Evolutionary conservation across 2,329 filamentous ascomycete species (phyloP), one percentile per base, ranked within the genome.

Genomic region (Colletotrichum sublineola): DNA sequence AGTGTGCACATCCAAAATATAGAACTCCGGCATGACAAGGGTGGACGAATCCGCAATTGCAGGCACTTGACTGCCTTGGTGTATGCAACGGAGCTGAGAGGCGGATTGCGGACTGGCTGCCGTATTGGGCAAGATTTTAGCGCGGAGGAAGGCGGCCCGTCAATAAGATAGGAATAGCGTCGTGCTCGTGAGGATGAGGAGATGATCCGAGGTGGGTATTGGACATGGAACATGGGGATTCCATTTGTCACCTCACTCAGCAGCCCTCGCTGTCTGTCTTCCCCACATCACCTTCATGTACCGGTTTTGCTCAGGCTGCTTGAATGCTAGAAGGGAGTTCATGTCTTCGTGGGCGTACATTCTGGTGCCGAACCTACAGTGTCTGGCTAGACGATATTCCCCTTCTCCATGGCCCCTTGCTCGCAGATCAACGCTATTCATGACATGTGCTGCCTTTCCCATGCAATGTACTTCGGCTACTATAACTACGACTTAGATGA

Each of bases 91-190:
- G 24, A 46, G 57, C 53, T 52, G 40, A 52, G 56, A 63, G 68
- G 65, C 20, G 58, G 38, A 46, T 24, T 8, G 52, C 58, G 58
- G 58, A 7, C 58, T 63, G 36, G 36, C 14, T 71, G 33, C 74
- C 65, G 60, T 40, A 67, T 74, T 36, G 58, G 44, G 73, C 20
- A 57, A 50, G 40, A 53, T 65, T 61, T 69, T 65, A 73, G 68
- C 58, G 73, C 74, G 74, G 74, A 75, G 74, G 73, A 71, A 74
- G 72, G 73, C 74, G 74, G 74, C 60, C 73, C 74, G 74, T 70
- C 63, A 40, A 66, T 63, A 60, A 75, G 74, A 71, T 70, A 74
- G 74, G 74, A 44, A 65, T 71, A 74, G 71, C 62, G 71, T 38
- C n/a, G 38, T 48, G 44, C 33, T 18, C 50, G 31, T 33, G 15